Evolutionary conservation across 1,139 yeast species (phyloP).

Genomic region (Diutina pseudorugosa): DNA sequence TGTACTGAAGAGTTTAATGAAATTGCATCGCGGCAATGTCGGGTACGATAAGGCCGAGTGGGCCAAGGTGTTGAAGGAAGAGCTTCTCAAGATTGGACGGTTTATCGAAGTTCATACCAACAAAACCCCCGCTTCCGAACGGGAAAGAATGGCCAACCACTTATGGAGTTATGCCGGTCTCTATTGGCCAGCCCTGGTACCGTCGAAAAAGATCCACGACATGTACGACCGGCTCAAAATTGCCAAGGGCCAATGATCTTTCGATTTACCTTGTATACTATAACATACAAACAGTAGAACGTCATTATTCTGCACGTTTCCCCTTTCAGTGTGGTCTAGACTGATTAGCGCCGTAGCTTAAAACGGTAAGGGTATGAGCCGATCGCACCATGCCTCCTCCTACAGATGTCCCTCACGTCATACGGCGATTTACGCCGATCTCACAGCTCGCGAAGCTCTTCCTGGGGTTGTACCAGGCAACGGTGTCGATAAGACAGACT

Average conservation of each 20-base stretch:
- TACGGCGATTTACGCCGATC: neutral
- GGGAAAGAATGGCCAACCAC: constrained; percentile 43
- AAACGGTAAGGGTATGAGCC: neutral
- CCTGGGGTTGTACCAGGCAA: neutral
- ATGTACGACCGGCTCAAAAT: constrained; percentile 65
- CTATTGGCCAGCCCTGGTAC: constrained; percentile 92
- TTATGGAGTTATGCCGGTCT: constrained; percentile 85
- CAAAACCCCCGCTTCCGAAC: constrained; percentile 12
- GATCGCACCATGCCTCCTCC: neutral
- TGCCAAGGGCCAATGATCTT: neutral
- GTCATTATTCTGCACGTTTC: neutral
- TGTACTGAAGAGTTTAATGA: constrained; percentile 61
- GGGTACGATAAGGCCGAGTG: constrained; percentile 81
- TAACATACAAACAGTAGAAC: neutral
- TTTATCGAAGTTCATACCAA: constrained; percentile 26
- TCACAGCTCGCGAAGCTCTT: neutral
- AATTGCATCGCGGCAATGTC: constrained; percentile 65
- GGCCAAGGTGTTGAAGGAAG: constrained; percentile 64
- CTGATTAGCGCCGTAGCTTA: neutral
- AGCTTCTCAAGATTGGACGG: constrained; percentile 70
- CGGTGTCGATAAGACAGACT: neutral
- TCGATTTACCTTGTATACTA: neutral
- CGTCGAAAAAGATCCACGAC: constrained; percentile 63
- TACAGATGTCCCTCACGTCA: neutral
- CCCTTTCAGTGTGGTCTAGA: neutral